Conservation (phyloP, 2,329 filamentous ascomycete species). For the Berkeleyomyces rouxiae region DNA sequence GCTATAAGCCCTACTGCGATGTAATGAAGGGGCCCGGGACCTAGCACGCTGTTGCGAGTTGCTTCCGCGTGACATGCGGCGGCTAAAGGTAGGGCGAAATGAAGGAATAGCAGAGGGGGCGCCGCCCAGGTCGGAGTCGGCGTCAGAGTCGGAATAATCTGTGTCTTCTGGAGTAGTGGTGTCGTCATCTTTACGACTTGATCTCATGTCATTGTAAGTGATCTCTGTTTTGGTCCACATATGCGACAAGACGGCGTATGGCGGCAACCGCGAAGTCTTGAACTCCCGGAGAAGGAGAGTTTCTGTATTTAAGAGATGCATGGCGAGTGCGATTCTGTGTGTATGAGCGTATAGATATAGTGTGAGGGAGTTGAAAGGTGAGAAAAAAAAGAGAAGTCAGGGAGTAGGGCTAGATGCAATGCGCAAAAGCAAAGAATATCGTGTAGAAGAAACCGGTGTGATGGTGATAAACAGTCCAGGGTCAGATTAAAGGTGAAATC, state of each 20-base stretch:
- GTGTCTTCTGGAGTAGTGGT: slow-evolving; percentile 4
- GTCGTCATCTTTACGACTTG: background rate
- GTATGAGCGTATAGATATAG: background rate
- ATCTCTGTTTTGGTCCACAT: slow-evolving; percentile 8
- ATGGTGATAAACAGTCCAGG: background rate
- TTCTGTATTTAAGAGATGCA: slow-evolving; percentile 12
- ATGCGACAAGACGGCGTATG: slow-evolving; percentile 11
- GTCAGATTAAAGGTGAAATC: background rate
- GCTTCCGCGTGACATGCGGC: background rate
- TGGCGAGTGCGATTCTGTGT: background rate
- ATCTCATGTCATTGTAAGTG: slow-evolving; percentile 8
- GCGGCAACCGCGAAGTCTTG: slow-evolving; percentile 1
- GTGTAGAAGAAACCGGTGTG: background rate
- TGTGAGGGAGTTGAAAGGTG: background rate
- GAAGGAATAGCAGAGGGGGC: background rate
- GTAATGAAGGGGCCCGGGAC: background rate
- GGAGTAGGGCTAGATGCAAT: background rate
- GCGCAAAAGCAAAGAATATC: background rate
- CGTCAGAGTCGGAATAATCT: background rate
- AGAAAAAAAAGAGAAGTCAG: background rate
- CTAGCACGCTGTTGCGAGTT: background rate
- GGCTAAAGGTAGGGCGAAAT: background rate
- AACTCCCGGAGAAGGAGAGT: slow-evolving; percentile 11
- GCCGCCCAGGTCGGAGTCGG: background rate
- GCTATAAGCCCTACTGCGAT: slow-evolving; percentile 4